These are phyloP conservation scores for Eleusine coracana DNA, from an alignment of 176 grass and related monocot species.

Conservation along the genomic window DNA sequence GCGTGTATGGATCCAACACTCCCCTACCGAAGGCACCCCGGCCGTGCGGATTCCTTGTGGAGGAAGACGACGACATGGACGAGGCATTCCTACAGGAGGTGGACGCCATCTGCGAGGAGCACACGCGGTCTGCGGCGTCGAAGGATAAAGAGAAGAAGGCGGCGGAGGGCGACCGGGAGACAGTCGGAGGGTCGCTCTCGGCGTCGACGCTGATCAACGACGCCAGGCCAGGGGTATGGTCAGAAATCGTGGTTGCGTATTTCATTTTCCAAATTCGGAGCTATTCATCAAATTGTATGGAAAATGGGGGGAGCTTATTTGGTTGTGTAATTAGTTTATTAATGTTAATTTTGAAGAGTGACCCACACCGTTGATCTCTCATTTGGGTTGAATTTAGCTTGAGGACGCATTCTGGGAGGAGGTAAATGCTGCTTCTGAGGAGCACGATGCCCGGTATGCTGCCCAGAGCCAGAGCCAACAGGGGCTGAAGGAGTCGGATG, in stretches of 20 bases:
- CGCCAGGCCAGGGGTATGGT: neutral
- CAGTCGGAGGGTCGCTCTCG: neutral
- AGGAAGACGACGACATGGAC: constrained; percentile 58
- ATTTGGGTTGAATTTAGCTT: constrained; percentile 27
- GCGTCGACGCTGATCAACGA: neutral
- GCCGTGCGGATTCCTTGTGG: constrained; percentile 32
- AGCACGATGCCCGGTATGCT: constrained; percentile 22
- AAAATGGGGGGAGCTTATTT: neutral
- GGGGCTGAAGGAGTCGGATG: constrained; percentile 3
- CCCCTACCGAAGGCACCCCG: constrained; percentile 38
- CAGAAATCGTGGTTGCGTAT: neutral
- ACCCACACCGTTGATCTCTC: constrained; percentile 19
- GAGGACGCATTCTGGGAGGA: constrained; percentile 45
- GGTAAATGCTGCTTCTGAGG: constrained; percentile 26
- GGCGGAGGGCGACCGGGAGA: neutral
- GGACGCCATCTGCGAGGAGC: constrained; percentile 81
- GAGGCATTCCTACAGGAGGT: constrained; percentile 82
- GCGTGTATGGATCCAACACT: constrained; percentile 28
- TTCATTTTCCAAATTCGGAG: neutral
- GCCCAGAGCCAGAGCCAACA: constrained; percentile 32
- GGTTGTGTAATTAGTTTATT: neutral
- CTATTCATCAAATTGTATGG: constrained; percentile 10
- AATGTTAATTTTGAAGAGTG: neutral
- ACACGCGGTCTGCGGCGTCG: constrained; percentile 31
- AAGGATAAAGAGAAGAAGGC: constrained; percentile 35